Evolutionary conservation across 345 rosid species (phyloP).

Genomic region (Garcia nutans): DNA sequence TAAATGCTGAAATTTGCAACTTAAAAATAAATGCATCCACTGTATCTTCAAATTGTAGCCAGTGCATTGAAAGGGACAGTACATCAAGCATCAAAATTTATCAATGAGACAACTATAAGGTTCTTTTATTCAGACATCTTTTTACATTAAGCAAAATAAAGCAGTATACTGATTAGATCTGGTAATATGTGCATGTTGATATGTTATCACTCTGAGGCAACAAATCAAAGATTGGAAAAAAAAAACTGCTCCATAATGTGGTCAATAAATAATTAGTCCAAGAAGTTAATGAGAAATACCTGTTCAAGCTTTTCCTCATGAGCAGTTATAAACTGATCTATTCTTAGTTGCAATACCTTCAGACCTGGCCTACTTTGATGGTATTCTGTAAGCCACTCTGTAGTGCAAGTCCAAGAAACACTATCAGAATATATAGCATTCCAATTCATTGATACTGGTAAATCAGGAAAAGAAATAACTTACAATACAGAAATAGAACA

Average conservation of each 20-base stretch:
- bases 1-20: not conserved
- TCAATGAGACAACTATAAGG: not conserved
- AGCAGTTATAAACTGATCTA: constrained; percentile 70
- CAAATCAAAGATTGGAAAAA: not conserved
- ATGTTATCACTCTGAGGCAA: not conserved
- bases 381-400: constrained; percentile 85
- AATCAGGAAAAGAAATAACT: not conserved
- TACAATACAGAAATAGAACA: constrained; percentile 1
- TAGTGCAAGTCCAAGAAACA: constrained; percentile 22
- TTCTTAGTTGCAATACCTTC: constrained; percentile 66
- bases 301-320: constrained; percentile 76
- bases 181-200: not conserved
- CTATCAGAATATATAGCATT: constrained; percentile 12
- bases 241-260: not conserved
- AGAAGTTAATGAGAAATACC: constrained; percentile 37
- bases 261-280: not conserved
- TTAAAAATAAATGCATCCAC: not conserved
- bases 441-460: not conserved
- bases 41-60: not conserved
- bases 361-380: constrained; percentile 71
- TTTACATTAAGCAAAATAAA: not conserved
- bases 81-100: not conserved
- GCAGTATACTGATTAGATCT: not conserved
- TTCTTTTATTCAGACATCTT: not conserved
- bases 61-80: not conserved